Conservation (phyloP, 2,329 filamentous ascomycete genomes). For the Alternaria sp. region DNA sequence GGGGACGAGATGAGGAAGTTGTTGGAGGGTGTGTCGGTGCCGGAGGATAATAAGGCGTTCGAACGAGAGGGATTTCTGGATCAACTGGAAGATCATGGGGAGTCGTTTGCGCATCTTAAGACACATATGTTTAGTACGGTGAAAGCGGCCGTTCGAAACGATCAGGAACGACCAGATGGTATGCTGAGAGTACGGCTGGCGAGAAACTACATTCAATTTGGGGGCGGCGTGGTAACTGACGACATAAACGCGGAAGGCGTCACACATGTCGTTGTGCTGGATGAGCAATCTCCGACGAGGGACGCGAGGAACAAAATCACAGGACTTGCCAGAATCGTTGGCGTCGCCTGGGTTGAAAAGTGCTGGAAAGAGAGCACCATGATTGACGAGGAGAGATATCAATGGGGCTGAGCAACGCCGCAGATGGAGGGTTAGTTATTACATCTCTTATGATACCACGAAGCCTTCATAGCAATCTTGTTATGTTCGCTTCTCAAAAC, state of each 20-base stretch:
- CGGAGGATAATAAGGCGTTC: slow-evolving; percentile 22
- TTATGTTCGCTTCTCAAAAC: slow-evolving; percentile 27
- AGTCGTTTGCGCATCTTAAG: slow-evolving; percentile 31
- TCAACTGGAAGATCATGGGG: slow-evolving; percentile 37
- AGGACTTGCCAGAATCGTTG: slow-evolving; percentile 72
- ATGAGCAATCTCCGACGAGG: slow-evolving; percentile 54
- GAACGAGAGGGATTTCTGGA: slow-evolving; percentile 27
- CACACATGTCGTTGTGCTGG: slow-evolving; percentile 74
- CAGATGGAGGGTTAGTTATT: background rate
- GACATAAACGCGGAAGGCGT: slow-evolving; percentile 60
- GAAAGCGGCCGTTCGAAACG: slow-evolving; percentile 25
- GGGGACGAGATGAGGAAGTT: slow-evolving; percentile 65
- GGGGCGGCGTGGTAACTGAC: slow-evolving; percentile 65
- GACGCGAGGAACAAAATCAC: slow-evolving; percentile 45
- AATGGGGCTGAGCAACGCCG: slow-evolving; percentile 35
- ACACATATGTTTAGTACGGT: slow-evolving; percentile 41
- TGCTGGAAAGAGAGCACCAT: slow-evolving; percentile 81
- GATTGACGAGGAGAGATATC: slow-evolving; percentile 69
- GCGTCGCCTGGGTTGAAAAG: slow-evolving; percentile 73
- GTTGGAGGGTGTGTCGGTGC: slow-evolving; percentile 46
- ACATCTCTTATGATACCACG: background rate
- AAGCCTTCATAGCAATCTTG: background rate
- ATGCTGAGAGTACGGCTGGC: slow-evolving; percentile 52
- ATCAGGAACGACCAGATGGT: slow-evolving; percentile 11
- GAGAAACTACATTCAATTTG: slow-evolving; percentile 70